Base-by-base conservation (phyloP, 345 rosid species). In the Hibiscus trionum region DNA sequence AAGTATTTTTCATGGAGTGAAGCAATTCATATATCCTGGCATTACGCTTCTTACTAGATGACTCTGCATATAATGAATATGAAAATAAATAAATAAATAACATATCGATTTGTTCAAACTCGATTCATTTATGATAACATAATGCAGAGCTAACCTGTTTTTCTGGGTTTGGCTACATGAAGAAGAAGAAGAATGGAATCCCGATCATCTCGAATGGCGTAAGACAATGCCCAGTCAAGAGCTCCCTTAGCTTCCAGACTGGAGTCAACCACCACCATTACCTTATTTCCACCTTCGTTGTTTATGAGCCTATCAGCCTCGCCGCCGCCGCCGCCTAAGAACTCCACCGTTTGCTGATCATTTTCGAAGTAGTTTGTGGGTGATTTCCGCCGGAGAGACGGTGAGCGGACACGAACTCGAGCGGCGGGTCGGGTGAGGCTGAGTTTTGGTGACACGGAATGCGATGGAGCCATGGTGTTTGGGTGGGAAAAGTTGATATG, bases 231-330 rank as follows among this genome's bases (percentile, higher is more conserved):
- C 98, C 97, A 90, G 73, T 94, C 96, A 60, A 91, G 89, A 21
- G 97, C 97, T 49, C 85, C 93, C 19, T 78, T 84, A 1, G 94
- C 83, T 68, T 90, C 95, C 53, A 80, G 74, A 55, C 87, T 90
- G 47, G 90, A 83, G 72, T 88, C 96, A 39, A 88, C 91, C 68
- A 88, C 93, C 74, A 91, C 97, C 98, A 91, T 88, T n/a, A 91
- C 96, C 80, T 79, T 91, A 76, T 85, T 88, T 3, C 61, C 61
- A 24, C 75, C 35, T 31, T 17, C 75, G 50, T 12, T 63, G 46
- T 47, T 15, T 14, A 42, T 57, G 12, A 21, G 14, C 14, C 49
- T 39, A 5, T 0, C 61, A 42, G 19, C 67, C 39, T 31, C 52
- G 71, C 8, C 60, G n/a, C 58, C 33, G 74, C 10, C 35, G 15